Percentiles rank a stretch among this genome's conserved stretches.
Conservation (phyloP, 441 rosid species). For the Erodium chrysanthum region DNA sequence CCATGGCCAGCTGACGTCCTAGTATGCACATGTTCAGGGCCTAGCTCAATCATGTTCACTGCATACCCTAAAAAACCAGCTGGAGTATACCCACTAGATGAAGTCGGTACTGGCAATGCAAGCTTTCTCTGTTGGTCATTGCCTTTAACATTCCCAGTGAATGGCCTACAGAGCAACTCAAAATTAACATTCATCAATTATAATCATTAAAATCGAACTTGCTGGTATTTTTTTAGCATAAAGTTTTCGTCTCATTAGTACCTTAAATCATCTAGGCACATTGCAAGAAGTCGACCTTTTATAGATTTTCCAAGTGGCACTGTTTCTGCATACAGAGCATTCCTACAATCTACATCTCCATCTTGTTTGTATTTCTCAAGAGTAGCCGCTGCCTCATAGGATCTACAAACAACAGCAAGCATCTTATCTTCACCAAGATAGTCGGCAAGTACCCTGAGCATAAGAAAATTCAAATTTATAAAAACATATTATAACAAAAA, state of each 20-base stretch:
- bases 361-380: conserved; percentile 28
- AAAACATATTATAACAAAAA: not conserved
- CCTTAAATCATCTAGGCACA: conserved; percentile 51
- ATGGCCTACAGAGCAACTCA: conserved; percentile 28
- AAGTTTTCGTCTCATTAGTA: conserved; percentile 7
- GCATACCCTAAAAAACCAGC: conserved; percentile 59
- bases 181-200: conserved; percentile 5
- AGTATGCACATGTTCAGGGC: conserved; percentile 13
- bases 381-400: conserved; percentile 25
- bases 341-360: conserved; percentile 29
- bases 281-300: conserved; percentile 35
- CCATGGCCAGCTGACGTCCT: conserved; percentile 32
- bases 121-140: conserved; percentile 39
- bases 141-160: conserved; percentile 21
- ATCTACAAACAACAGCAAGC: conserved; percentile 54
- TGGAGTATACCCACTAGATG: conserved; percentile 30
- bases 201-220: not conserved
- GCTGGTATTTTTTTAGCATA: no score
- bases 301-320: conserved; percentile 32
- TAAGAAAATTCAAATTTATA: not conserved
- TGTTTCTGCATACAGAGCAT: conserved; percentile 37
- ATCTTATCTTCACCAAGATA: conserved; percentile 55
- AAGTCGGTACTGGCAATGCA: conserved; percentile 31
- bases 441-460: conserved; percentile 44
- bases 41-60: conserved; percentile 45